phyloP scores from a whole-genome alignment of 169 alveolate genomes.

The Perkinsus chesapeaki region DNA sequence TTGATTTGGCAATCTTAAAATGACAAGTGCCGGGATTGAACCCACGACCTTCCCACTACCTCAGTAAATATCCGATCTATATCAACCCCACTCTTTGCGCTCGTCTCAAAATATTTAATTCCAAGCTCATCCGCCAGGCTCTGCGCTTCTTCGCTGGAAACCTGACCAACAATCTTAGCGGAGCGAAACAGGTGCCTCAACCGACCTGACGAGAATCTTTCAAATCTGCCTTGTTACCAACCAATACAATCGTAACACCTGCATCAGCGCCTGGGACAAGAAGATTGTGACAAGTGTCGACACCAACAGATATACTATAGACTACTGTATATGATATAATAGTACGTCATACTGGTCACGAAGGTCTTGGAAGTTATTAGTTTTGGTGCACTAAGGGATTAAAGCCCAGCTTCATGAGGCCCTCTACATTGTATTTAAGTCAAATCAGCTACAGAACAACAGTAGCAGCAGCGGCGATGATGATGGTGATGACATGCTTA shows the following conservation, averaged over 20 bases:
- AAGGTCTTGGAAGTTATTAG: no score
- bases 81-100: conserved; percentile 66
- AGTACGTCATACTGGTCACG: no score
- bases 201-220: conserved; percentile 69
- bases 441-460: no score
- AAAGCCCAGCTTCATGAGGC: no score
- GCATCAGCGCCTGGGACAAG: conserved; percentile 71
- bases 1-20: neutral
- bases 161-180: conserved; percentile 19
- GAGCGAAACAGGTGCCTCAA: neutral
- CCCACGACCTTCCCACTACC: neutral
- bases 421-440: no score
- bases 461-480: no score
- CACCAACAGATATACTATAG: conserved; percentile 9
- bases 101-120: conserved; percentile 50
- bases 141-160: conserved; percentile 77
- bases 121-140: conserved; percentile 46
- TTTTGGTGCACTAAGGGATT: no score
- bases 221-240: conserved; percentile 90
- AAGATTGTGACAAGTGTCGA: neutral
- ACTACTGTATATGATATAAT: conserved; percentile 79
- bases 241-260: conserved; percentile 80
- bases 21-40: neutral
- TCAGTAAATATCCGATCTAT: conserved; percentile 8
- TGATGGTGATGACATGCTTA: no score